Evolutionary conservation across 805 yeast species (phyloP).

Genomic region (Hanseniaspora occidentalis): DNA sequence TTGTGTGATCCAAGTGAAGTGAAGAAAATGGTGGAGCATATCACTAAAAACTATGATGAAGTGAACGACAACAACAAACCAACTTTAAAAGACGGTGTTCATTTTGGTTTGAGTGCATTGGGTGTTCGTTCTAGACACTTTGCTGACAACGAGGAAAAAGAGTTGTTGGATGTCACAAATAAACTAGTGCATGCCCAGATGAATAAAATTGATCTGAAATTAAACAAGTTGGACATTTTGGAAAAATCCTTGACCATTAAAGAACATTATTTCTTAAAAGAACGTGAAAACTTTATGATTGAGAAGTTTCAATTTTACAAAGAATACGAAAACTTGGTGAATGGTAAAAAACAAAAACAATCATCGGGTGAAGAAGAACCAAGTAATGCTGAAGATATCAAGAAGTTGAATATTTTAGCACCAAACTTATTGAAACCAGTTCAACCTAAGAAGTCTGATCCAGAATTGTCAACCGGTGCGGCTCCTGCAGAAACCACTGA

Average conservation of each 20-base stretch:
- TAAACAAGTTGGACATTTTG: slow-evolving; percentile 42
- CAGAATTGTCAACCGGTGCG: too few species aligned
- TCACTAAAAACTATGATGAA: slow-evolving; percentile 6
- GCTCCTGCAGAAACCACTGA: too few species aligned
- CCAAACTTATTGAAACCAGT: neutral
- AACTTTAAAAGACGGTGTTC: slow-evolving; percentile 43
- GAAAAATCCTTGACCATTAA: slow-evolving; percentile 59
- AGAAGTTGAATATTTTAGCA: neutral
- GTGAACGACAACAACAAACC: slow-evolving; percentile 5
- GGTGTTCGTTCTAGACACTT: slow-evolving; percentile 74
- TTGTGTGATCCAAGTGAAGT: slow-evolving; percentile 46
- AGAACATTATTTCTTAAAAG: slow-evolving; percentile 42
- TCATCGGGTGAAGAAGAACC: slow-evolving; percentile 10
- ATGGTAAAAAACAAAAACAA: slow-evolving; percentile 14
- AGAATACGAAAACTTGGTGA: slow-evolving; percentile 37
- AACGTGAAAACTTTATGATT: slow-evolving; percentile 53
- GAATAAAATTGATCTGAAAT: slow-evolving; percentile 51
- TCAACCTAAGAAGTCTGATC: too few species aligned
- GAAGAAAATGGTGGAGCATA: slow-evolving; percentile 11
- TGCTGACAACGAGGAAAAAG: slow-evolving; percentile 71
- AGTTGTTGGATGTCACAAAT: slow-evolving; percentile 47
- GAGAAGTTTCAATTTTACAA: slow-evolving; percentile 58
- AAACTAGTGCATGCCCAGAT: slow-evolving; percentile 50
- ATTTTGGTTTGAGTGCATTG: slow-evolving; percentile 58
- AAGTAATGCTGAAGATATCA: slow-evolving; percentile 1